Evolutionary conservation across 257 asterid species (phyloP).

Genomic region (Mentha longifolia): DNA sequence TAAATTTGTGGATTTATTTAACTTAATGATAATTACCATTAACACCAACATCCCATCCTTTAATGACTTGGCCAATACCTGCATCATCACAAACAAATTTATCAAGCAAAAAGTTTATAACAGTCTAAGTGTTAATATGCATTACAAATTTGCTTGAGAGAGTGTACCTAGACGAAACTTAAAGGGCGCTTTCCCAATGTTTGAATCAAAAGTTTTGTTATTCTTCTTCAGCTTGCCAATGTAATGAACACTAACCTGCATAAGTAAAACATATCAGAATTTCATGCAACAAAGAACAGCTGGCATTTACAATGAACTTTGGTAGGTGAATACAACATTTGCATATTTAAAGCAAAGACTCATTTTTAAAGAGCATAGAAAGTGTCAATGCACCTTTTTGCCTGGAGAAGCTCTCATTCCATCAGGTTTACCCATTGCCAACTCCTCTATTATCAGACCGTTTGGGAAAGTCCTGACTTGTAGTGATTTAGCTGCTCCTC

Average conservation of each 20-base stretch:
- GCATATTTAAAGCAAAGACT: background rate
- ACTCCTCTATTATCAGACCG: slow-evolving; percentile 83
- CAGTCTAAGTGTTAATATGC: background rate
- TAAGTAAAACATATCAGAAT: slow-evolving; percentile 8
- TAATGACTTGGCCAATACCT: slow-evolving; percentile 93
- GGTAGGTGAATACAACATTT: background rate
- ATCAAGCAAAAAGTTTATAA: slow-evolving; percentile 15
- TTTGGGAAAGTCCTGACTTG: slow-evolving; percentile 79
- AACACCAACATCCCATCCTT: slow-evolving; percentile 99
- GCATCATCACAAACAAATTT: slow-evolving; percentile 33
- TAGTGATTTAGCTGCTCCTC: slow-evolving; percentile 49
- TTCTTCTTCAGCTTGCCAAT: slow-evolving; percentile 84
- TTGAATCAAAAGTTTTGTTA: slow-evolving; percentile 76
- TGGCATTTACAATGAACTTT: background rate
- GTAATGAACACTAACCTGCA: slow-evolving; percentile 77
- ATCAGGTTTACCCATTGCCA: slow-evolving; percentile 90
- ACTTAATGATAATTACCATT: slow-evolving; percentile 56
- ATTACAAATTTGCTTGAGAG: background rate
- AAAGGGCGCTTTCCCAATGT: slow-evolving; percentile 76
- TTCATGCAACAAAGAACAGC: background rate
- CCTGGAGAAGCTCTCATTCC: slow-evolving; percentile 87
- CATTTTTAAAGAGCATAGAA: background rate
- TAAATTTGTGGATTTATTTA: slow-evolving; percentile 14
- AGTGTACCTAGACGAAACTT: slow-evolving; percentile 83
- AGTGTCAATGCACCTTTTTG: slow-evolving; percentile 56